Percentiles rank a stretch among this genome's conserved stretches.
phyloP scores from a whole-genome alignment of 176 grass and related monocot species.

The Aegilops tauschii region DNA sequence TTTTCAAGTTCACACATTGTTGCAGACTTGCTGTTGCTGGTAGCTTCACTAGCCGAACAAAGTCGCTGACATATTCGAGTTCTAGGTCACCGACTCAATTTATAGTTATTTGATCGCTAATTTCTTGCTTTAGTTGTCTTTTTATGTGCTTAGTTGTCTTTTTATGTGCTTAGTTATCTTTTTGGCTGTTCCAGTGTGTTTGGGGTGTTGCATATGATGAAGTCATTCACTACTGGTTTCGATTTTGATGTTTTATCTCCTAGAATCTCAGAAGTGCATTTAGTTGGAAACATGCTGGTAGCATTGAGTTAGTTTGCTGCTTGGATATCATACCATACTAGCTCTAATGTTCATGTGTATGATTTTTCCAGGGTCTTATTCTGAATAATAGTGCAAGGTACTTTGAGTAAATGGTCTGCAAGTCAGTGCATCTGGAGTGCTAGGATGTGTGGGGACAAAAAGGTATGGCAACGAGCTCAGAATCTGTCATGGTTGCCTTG shows the following conservation, averaged over 20 bases:
- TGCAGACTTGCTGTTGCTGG: no score
- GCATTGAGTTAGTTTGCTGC: background rate
- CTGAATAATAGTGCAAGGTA: conserved; percentile 24
- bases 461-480: background rate
- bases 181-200: background rate
- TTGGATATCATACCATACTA: background rate
- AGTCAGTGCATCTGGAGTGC: background rate
- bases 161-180: background rate
- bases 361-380: background rate
- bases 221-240: conserved; percentile 4
- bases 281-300: background rate
- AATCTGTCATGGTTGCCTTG: conserved; percentile 9
- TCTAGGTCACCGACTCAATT: no score
- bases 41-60: no score
- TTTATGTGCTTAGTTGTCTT: no score
- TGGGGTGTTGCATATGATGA: conserved; percentile 15
- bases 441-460: conserved; percentile 32
- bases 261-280: background rate
- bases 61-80: no score
- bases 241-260: background rate
- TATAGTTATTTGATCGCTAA: no score
- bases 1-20: no score
- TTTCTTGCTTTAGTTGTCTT: no score
- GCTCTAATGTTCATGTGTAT: conserved; percentile 7
- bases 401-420: conserved; percentile 17